Evolutionary conservation across 306 rosid species (phyloP), one percentile per base, ranked within the genome.

Genomic region (Trichosanthes cucumerina): DNA sequence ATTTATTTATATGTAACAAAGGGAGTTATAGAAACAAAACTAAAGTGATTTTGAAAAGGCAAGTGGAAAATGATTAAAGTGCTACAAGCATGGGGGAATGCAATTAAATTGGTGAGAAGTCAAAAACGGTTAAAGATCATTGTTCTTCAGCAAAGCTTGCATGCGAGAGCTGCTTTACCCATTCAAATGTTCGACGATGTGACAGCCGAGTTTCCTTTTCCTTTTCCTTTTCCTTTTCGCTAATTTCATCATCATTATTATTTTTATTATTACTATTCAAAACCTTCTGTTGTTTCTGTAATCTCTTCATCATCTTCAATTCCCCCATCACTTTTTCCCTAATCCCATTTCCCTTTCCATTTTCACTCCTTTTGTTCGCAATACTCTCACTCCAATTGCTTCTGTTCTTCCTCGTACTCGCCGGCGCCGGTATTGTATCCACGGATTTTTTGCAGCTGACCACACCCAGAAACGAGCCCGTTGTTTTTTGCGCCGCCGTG

Each of bases 371-470:
- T 10, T 56, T 19, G 47, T 44, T 38, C 18, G 0, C 12, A n/a
- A 12, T 23, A 6, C 4, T 26, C 64, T 39, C 7, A 4, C n/a
- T 50, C 56, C 1, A 57, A 57, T 6, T 31, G 14, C 3, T 6
- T 21, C 31, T 21, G 19, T 38, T 31, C 9, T 31, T 73, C 44
- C 0, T 0, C 7, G 7, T n/a, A n/a, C n/a, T 18, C 4, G 39
- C 4, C 16, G 36, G 1, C 12, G 49, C 5, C 2, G 77, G 41
- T 59, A 91, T 87, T 36, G 88, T 73, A 63, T 91, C 92, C 0
- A 80, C 81, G 0, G 92, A 85, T 62, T 92, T 91, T 78, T 83
- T 91, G 66, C 98, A 95, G 12, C 77, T 79, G 0, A 66, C 81
- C 13, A 95, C 92, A 64, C 87, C 86, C 78, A 92, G 76, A 62